Percentiles rank a stretch among this genome's conserved stretches.
These are phyloP conservation scores for Russula ochroleuca DNA, from an alignment of 768 basidiomycete species.

Conservation along the genomic window DNA sequence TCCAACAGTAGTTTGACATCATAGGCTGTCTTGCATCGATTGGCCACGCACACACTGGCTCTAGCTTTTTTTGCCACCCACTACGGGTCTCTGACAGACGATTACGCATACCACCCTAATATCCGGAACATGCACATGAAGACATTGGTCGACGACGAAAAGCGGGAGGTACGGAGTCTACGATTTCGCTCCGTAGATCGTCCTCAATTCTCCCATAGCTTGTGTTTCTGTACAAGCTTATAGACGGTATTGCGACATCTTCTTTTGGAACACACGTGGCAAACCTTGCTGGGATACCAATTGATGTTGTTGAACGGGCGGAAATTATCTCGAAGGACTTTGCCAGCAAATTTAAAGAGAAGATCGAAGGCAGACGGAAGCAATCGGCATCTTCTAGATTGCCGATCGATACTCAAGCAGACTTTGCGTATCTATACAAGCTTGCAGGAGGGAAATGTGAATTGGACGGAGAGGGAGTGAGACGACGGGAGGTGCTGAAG, in stretches of 20 bases:
- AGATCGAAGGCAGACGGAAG: slow-evolving; percentile 61
- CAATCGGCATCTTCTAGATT: slow-evolving; percentile 52
- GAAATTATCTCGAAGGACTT: slow-evolving; percentile 84
- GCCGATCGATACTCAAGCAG: slow-evolving; percentile 80
- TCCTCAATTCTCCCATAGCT: slow-evolving; percentile 48
- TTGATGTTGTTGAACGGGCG: slow-evolving; percentile 80
- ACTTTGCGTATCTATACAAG: slow-evolving; percentile 76
- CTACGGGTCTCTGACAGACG: slow-evolving; percentile 92
- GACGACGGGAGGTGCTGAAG: slow-evolving; percentile 49
- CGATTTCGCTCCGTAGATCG: background rate
- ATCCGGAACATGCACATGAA: slow-evolving; percentile 96
- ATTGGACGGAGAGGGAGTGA: slow-evolving; percentile 52
- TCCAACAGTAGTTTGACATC: background rate
- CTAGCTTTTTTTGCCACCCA: slow-evolving; percentile 97
- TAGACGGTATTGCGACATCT: slow-evolving; percentile 79
- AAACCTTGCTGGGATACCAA: slow-evolving; percentile 87
- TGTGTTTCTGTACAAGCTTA: slow-evolving; percentile 91
- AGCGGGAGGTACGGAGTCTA: slow-evolving; percentile 59
- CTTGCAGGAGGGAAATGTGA: slow-evolving; percentile 51
- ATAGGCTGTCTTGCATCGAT: slow-evolving; percentile 87
- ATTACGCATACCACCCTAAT: slow-evolving; percentile 88
- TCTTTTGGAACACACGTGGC: slow-evolving; percentile 96
- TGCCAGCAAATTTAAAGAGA: slow-evolving; percentile 80
- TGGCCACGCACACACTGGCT: slow-evolving; percentile 88
- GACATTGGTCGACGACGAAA: slow-evolving; percentile 88